Evolutionary conservation across 192 early-diverging fungal genomes (phyloP).

Genomic region (Fimicolochytrium jonesii): DNA sequence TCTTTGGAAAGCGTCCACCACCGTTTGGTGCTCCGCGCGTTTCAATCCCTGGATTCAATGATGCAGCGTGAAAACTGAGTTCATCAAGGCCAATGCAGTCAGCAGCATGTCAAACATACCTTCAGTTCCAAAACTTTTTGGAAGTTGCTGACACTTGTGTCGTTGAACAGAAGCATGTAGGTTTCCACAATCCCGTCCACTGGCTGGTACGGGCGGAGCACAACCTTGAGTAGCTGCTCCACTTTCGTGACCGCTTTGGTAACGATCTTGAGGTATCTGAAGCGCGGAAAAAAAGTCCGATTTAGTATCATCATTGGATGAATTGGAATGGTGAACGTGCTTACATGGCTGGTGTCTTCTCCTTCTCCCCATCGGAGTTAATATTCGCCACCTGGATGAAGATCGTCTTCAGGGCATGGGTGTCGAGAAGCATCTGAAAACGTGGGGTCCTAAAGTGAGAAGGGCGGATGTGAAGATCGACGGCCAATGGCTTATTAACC

Average conservation of each 20-base stretch:
- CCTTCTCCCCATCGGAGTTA: constrained; percentile 46
- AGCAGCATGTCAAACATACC: constrained; percentile 27
- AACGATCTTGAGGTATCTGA: constrained; percentile 81
- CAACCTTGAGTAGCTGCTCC: constrained; percentile 86
- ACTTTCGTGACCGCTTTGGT: constrained; percentile 72
- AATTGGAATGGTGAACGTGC: neutral
- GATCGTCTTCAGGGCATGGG: constrained; percentile 82
- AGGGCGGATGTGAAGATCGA: neutral
- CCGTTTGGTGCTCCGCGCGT: constrained; percentile 31
- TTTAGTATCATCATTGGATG: neutral
- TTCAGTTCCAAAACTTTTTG: constrained; percentile 84
- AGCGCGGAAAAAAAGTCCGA: neutral
- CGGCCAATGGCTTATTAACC: too few species aligned
- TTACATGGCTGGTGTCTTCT: constrained; percentile 58
- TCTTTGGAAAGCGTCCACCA: constrained; percentile 35
- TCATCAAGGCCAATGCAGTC: neutral
- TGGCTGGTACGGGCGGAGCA: constrained; percentile 81
- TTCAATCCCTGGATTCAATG: constrained; percentile 35
- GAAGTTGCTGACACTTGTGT: constrained; percentile 63
- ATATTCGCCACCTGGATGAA: constrained; percentile 71
- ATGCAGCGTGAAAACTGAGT: too few species aligned
- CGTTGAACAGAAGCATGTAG: constrained; percentile 81
- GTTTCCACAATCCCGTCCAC: constrained; percentile 79
- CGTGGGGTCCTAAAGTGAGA: too few species aligned
- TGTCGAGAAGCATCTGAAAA: constrained; percentile 82